phyloP scores from a whole-genome alignment of 441 rosid species.

The Jatropha multifida region DNA sequence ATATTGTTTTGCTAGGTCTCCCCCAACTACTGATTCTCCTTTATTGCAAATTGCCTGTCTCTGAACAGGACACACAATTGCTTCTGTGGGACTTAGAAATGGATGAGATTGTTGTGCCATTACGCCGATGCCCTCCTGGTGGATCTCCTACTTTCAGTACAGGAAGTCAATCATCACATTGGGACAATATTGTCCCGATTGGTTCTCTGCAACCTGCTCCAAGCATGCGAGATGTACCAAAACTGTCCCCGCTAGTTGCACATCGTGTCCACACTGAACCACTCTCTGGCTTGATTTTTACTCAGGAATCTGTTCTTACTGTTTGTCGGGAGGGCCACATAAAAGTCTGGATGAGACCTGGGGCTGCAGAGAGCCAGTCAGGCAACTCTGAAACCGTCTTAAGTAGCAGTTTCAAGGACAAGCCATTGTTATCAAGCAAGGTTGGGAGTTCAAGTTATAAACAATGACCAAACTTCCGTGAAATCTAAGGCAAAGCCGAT shows the following conservation, averaged over 20 bases:
- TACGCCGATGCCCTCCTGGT: conserved; percentile 82
- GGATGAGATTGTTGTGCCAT: conserved; percentile 98
- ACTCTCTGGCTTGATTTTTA: conserved; percentile 83
- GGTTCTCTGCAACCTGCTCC: conserved; percentile 93
- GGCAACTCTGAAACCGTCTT: conserved; percentile 50
- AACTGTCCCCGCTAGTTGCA: conserved; percentile 79
- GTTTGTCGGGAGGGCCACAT: conserved; percentile 90
- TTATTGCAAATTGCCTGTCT: conserved; percentile 23
- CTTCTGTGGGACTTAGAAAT: conserved; percentile 96
- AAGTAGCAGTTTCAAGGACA: conserved; percentile 66
- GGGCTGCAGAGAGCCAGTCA: conserved; percentile 50
- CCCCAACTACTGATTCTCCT: neutral
- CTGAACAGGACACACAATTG: conserved; percentile 82
- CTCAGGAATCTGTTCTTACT: conserved; percentile 78
- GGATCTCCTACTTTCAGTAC: conserved; percentile 97
- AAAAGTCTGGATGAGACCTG: conserved; percentile 94
- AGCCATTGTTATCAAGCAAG: conserved; percentile 54
- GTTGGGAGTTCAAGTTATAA: conserved; percentile 52
- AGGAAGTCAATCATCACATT: conserved; percentile 96
- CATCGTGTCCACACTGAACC: conserved; percentile 93
- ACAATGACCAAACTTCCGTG: conserved; percentile 46
- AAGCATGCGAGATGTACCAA: conserved; percentile 84
- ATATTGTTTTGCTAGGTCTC: neutral
- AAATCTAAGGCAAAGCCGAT: conserved; percentile 22
- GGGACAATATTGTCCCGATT: conserved; percentile 73